A percentile compares a stretch with the other conserved stretches of the same genome.
phyloP scores from a whole-genome alignment of 441 rosid species.

The Euphorbia celastroides region DNA sequence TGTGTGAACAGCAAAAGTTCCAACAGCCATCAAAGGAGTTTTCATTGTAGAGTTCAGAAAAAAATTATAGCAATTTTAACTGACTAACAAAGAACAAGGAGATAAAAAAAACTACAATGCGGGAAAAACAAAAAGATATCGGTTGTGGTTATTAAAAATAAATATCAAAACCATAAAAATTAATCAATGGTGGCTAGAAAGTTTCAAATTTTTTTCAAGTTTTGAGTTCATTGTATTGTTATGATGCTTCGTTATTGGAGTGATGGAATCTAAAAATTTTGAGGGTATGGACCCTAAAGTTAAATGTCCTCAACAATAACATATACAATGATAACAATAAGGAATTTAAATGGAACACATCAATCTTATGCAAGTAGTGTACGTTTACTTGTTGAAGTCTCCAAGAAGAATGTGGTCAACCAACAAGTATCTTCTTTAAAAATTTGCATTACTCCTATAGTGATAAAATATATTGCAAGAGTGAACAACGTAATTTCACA shows the following conservation, averaged over 20 bases:
- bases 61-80: background rate
- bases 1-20: slow-evolving; percentile 26
- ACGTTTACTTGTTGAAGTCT: background rate
- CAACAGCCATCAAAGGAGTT: slow-evolving; percentile 9
- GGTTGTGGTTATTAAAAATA: background rate
- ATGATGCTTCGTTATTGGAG: background rate
- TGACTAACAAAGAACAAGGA: background rate
- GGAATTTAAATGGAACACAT: background rate
- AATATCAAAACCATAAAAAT: background rate
- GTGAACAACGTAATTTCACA: background rate
- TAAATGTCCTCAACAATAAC: background rate
- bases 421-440: background rate
- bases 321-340: slow-evolving; percentile 1
- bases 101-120: background rate
- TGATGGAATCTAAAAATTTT: slow-evolving; percentile 1
- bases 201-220: slow-evolving; percentile 1
- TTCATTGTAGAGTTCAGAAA: background rate
- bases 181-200: background rate
- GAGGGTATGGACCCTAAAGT: background rate
- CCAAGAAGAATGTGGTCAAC: background rate
- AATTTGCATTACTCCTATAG: background rate
- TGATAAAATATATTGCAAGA: background rate
- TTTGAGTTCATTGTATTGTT: slow-evolving; percentile 1
- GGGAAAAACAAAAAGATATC: background rate
- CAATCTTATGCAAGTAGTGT: slow-evolving; percentile 12